Evolutionary conservation across 2,329 filamentous ascomycete genomes (phyloP).

Genomic region (Sclerotinia glacialis): DNA sequence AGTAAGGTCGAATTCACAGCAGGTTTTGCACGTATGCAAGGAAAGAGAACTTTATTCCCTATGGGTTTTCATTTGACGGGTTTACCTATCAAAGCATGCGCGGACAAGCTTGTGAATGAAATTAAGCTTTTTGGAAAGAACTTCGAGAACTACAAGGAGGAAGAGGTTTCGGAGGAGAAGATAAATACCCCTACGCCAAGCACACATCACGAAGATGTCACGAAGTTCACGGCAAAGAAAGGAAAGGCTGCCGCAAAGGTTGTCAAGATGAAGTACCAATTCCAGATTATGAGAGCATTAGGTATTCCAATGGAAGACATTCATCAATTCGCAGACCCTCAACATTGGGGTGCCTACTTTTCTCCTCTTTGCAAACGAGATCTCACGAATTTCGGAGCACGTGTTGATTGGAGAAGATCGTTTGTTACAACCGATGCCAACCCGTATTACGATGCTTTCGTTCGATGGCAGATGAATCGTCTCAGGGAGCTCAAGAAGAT

Average conservation of each 20-base stretch:
- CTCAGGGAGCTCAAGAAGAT: constrained; percentile 88
- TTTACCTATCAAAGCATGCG: constrained; percentile 96
- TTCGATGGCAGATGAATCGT: constrained; percentile 95
- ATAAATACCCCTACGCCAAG: constrained; percentile 56
- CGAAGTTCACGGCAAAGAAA: constrained; percentile 91
- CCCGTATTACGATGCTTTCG: constrained; percentile 93
- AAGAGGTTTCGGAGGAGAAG: constrained; percentile 53
- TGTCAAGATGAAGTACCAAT: constrained; percentile 92
- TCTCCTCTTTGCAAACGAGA: constrained; percentile 78
- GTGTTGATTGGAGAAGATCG: constrained; percentile 89
- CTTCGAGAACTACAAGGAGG: constrained; percentile 73
- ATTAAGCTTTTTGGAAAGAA: constrained; percentile 83
- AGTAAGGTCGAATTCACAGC: constrained; percentile 91
- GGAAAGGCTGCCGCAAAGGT: constrained; percentile 88
- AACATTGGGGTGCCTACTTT: constrained; percentile 90
- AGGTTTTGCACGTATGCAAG: constrained; percentile 85
- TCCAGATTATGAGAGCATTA: constrained; percentile 89
- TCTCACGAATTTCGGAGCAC: constrained; percentile 76
- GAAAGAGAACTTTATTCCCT: constrained; percentile 82
- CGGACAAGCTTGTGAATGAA: constrained; percentile 90
- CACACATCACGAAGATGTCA: constrained; percentile 73
- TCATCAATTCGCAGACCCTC: constrained; percentile 87
- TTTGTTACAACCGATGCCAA: constrained; percentile 97
- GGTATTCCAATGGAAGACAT: constrained; percentile 87
- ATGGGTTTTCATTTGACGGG: constrained; percentile 95